Percentiles rank a stretch among this genome's conserved stretches.
Conservation (phyloP, 768 basidiomycete genomes). For the Lactifluus subvellereus region DNA sequence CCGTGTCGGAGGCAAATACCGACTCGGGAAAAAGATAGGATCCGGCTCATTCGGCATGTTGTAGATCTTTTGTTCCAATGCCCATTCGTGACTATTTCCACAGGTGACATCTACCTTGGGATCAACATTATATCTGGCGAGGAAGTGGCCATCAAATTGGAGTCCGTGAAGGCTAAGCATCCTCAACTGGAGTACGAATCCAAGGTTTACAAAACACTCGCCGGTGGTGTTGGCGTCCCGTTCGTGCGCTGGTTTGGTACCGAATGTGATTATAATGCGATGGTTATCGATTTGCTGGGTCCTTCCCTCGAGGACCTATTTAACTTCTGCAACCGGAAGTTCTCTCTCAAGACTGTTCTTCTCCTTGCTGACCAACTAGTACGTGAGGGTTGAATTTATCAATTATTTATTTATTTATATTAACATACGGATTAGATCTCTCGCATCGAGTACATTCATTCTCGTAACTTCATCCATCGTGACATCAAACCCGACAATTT, state of each 20-base stretch:
- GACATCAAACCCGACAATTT: slow-evolving; percentile 99
- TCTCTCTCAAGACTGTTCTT: slow-evolving; percentile 93
- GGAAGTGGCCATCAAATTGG: slow-evolving; percentile 99
- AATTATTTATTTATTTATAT: slow-evolving; percentile 2
- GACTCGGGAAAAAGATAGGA: slow-evolving; percentile 98
- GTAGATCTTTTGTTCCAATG: not conserved
- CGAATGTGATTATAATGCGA: slow-evolving; percentile 99
- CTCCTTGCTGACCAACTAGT: slow-evolving; percentile 96
- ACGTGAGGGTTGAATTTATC: slow-evolving; percentile 29
- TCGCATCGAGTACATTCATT: slow-evolving; percentile 98
- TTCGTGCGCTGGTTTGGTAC: slow-evolving; percentile 95
- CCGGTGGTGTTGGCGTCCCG: slow-evolving; percentile 97
- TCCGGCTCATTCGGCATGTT: slow-evolving; percentile 93
- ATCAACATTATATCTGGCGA: slow-evolving; percentile 99
- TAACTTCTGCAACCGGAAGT: slow-evolving; percentile 97
- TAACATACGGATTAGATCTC: slow-evolving; percentile 61
- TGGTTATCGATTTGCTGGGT: slow-evolving; percentile 96
- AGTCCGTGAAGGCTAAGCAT: slow-evolving; percentile 99
- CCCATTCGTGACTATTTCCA: not conserved
- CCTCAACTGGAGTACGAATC: slow-evolving; percentile 99
- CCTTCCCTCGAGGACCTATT: slow-evolving; percentile 88
- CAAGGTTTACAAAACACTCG: slow-evolving; percentile 94
- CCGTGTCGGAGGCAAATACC: slow-evolving; percentile 90
- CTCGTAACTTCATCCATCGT: slow-evolving; percentile 94
- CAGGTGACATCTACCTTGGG: slow-evolving; percentile 98